A percentile compares a stretch with the other conserved stretches of the same genome.
phyloP scores from a whole-genome alignment of 2,329 filamentous ascomycete species.

The Septoria petroselini region DNA sequence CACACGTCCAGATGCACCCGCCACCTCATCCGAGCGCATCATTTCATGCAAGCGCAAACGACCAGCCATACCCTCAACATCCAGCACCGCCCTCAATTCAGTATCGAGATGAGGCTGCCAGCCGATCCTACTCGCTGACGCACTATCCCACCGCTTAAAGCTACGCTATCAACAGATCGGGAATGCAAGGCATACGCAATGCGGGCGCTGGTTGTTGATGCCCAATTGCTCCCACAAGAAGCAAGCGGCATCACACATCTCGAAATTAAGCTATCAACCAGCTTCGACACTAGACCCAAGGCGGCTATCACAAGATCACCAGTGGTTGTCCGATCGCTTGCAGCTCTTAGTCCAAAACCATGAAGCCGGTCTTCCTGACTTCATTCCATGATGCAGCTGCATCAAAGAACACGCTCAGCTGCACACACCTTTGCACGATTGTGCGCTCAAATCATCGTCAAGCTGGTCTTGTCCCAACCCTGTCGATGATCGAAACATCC shows the following conservation, averaged over 20 bases:
- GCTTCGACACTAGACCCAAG: not conserved
- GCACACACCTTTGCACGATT: not conserved
- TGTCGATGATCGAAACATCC: constrained; percentile 1
- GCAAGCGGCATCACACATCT: not conserved
- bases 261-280: not conserved
- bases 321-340: not conserved
- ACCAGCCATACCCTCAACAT: constrained; percentile 27
- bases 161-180: not conserved
- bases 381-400: too few relatives aligned
- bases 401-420: not conserved
- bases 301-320: not conserved
- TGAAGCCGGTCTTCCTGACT: too few relatives aligned
- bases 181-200: constrained; percentile 5
- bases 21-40: constrained; percentile 27
- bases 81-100: constrained; percentile 23
- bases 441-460: not conserved
- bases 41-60: constrained; percentile 23
- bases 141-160: constrained; percentile 30
- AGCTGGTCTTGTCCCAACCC: not conserved
- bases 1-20: constrained; percentile 31
- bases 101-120: constrained; percentile 28
- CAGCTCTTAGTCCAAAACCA: too few relatives aligned
- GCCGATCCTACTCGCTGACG: constrained; percentile 26
- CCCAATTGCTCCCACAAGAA: constrained; percentile 10
- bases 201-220: constrained; percentile 10